These are phyloP conservation scores for Scedosporium minutisporum DNA, from an alignment of 2,329 filamentous ascomycete genomes.

Conservation along the genomic window DNA sequence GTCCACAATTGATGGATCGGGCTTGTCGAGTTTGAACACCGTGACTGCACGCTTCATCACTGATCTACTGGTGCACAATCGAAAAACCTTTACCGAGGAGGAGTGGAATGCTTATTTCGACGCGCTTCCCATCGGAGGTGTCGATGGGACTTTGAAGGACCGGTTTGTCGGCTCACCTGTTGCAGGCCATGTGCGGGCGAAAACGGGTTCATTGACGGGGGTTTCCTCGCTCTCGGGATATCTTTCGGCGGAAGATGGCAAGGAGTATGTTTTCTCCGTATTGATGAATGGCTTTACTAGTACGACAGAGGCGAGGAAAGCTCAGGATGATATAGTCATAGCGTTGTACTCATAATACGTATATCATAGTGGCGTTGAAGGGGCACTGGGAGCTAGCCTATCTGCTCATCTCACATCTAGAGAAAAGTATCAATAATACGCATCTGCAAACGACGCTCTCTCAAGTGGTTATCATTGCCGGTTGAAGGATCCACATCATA, in stretches of 20 bases:
- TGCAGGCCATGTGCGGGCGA: not conserved
- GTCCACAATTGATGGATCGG: not conserved
- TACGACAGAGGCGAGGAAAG: constrained; percentile 2
- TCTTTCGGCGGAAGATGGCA: constrained; percentile 3
- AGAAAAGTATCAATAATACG: too few relatives aligned
- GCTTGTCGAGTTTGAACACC: not conserved
- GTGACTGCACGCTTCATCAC: not conserved
- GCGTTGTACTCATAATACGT: not conserved
- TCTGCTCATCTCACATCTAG: too few relatives aligned
- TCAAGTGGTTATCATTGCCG: too few relatives aligned
- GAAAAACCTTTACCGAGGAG: not conserved
- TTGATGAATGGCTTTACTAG: constrained; percentile 4
- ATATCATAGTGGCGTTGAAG: not conserved
- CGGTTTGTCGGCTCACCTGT: not conserved
- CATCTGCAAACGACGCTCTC: too few relatives aligned
- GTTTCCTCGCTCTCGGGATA: constrained; percentile 4
- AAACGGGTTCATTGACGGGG: constrained; percentile 1
- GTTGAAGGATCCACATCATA: too few relatives aligned
- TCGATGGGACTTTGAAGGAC: constrained; percentile 1
- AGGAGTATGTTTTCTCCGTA: constrained; percentile 2
- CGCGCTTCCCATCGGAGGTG: constrained; percentile 4
- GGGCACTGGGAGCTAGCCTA: not conserved
- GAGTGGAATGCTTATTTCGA: constrained; percentile 1
- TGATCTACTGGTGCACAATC: not conserved
- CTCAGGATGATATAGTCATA: constrained; percentile 6